These are phyloP conservation scores for Mycena sanguinolenta DNA, from an alignment of 768 basidiomycete species.

Conservation along the genomic window DNA sequence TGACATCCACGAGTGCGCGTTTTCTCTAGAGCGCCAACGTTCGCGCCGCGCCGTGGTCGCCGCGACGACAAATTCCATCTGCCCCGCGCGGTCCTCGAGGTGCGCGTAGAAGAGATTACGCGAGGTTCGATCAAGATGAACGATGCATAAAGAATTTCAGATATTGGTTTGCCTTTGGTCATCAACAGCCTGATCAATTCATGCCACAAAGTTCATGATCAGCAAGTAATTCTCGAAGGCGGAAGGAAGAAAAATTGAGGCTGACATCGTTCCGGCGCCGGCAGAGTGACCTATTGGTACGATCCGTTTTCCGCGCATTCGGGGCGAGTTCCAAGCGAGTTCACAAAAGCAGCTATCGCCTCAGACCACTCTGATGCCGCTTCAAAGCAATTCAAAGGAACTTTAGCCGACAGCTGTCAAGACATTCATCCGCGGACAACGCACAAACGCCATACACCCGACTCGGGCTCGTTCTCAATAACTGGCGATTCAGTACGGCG, in stretches of 20 bases:
- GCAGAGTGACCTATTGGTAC: constrained; percentile 61
- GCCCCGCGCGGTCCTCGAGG: constrained; percentile 52
- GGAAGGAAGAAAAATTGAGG: constrained; percentile 15
- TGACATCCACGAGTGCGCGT: constrained; percentile 58
- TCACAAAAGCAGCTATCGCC: constrained; percentile 51
- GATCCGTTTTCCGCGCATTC: constrained; percentile 51
- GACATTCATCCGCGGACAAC: neutral
- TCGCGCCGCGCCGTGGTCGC: constrained; percentile 54
- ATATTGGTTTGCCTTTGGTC: constrained; percentile 46
- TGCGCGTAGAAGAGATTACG: constrained; percentile 52
- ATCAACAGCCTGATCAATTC: constrained; percentile 51
- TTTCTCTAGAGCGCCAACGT: constrained; percentile 55
- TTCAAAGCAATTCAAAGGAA: no score
- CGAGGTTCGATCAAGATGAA: constrained; percentile 61
- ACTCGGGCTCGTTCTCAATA: constrained; percentile 46
- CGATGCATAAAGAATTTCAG: constrained; percentile 47
- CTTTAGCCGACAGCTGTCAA: neutral
- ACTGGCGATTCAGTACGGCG: constrained; percentile 56
- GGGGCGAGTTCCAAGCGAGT: constrained; percentile 46
- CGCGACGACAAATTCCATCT: constrained; percentile 53
- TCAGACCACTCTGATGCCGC: constrained; percentile 55
- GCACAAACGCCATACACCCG: constrained; percentile 52
- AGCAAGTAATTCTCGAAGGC: no score
- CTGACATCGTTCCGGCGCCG: constrained; percentile 56
- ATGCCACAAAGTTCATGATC: neutral